Evolutionary conservation across 75 land plant species (phyloP).

Genomic region (Sequoiadendron giganteum): DNA sequence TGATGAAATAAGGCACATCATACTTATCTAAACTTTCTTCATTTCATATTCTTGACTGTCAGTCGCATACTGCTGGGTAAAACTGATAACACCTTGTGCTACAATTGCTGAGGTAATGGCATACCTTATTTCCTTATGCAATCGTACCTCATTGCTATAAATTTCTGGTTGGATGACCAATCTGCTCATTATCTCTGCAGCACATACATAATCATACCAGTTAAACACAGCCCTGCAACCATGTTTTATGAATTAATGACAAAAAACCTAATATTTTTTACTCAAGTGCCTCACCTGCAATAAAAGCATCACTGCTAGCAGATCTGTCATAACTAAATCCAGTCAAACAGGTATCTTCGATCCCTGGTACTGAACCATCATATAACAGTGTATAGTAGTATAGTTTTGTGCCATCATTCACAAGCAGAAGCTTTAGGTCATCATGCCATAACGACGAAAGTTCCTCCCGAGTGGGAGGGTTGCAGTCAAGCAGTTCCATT

Average conservation of each 20-base stretch:
- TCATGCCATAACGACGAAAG: conserved; percentile 57
- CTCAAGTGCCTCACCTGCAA: conserved; percentile 46
- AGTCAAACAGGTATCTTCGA: conserved; percentile 49
- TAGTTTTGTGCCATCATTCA: conserved; percentile 65
- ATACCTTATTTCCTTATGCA: not conserved
- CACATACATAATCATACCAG: not conserved
- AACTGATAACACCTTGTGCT: not conserved
- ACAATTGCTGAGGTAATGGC: not conserved
- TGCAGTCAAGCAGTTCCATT: conserved; percentile 41
- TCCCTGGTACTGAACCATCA: conserved; percentile 45
- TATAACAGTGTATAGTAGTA: conserved; percentile 52
- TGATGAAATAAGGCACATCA: not conserved
- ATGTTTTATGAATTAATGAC: not conserved
- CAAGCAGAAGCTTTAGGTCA: conserved; percentile 60
- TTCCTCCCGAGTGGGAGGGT: conserved; percentile 36
- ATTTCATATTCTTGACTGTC: conserved; percentile 2
- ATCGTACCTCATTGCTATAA: not conserved
- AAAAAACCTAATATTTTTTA: not conserved
- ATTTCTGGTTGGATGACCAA: conserved; percentile 11
- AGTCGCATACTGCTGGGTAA: not conserved
- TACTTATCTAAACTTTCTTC: not conserved
- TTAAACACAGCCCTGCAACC: not conserved
- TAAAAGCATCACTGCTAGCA: conserved; percentile 59
- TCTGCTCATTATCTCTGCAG: not conserved
- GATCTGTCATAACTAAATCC: conserved; percentile 65